phyloP scores from a whole-genome alignment of 768 basidiomycete species.

The Suillus spraguei region DNA sequence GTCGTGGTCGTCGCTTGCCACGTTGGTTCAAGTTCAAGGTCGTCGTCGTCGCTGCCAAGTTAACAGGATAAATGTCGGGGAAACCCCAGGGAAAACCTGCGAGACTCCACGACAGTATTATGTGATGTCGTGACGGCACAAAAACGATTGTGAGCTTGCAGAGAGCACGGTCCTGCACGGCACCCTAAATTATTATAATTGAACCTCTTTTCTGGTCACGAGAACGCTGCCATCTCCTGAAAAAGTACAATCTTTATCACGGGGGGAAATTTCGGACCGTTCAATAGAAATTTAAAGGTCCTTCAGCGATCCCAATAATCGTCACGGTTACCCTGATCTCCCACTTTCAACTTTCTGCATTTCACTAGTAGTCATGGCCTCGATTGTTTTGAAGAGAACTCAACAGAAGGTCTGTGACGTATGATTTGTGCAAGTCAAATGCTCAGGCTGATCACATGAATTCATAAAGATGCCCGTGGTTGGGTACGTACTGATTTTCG shows the following conservation, averaged over 20 bases:
- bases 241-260: slow-evolving; percentile 11
- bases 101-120: background rate
- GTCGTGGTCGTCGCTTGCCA: background rate
- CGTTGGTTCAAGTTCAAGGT: background rate
- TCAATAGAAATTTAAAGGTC: slow-evolving; percentile 1
- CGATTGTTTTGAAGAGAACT: slow-evolving; percentile 59
- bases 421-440: slow-evolving; percentile 8
- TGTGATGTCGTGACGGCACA: too few relatives aligned
- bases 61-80: background rate
- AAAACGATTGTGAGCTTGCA: slow-evolving; percentile 3
- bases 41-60: background rate
- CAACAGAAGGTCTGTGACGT: slow-evolving; percentile 50
- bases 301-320: background rate
- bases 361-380: slow-evolving; percentile 42
- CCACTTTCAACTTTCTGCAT: slow-evolving; percentile 16
- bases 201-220: slow-evolving; percentile 12
- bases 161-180: background rate
- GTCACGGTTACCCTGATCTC: slow-evolving; percentile 15
- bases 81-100: background rate
- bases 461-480: slow-evolving; percentile 66
- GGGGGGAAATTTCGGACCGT: slow-evolving; percentile 17
- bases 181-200: slow-evolving; percentile 12
- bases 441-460: background rate
- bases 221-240: slow-evolving; percentile 10
- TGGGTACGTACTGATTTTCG: slow-evolving; percentile 43